Evolutionary conservation across 257 asterid genomes (phyloP).

Genomic region (Ballota nigra): DNA sequence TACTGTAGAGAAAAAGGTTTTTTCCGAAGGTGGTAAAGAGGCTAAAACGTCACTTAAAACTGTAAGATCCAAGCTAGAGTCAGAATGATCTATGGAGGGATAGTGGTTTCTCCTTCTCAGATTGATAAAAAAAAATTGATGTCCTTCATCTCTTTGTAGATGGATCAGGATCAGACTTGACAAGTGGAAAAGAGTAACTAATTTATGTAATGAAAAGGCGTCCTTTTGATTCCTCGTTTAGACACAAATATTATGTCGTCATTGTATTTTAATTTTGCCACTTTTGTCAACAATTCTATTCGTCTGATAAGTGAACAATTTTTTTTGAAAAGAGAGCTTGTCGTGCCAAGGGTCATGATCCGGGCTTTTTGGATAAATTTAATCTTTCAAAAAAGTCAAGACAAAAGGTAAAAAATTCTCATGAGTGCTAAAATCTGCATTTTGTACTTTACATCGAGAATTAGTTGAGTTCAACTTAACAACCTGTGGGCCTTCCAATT

Average conservation of each 20-base stretch:
- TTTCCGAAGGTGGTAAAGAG: neutral
- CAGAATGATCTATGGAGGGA: neutral
- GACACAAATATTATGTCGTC: neutral
- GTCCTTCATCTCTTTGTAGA: neutral
- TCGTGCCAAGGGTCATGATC: neutral
- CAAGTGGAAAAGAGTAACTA: neutral
- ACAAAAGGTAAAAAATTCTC: neutral
- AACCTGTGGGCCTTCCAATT: neutral
- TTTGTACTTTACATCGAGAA: constrained; percentile 3
- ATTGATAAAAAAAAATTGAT: too few relatives aligned
- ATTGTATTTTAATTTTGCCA: neutral
- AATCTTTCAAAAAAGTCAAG: neutral
- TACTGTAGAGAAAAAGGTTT: neutral
- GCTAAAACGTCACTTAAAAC: neutral
- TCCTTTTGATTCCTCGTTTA: neutral
- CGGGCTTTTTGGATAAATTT: neutral
- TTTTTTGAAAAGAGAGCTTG: neutral
- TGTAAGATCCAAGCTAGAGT: neutral
- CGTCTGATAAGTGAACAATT: neutral
- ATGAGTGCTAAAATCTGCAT: neutral
- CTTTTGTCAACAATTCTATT: neutral
- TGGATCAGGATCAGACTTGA: constrained; percentile 2
- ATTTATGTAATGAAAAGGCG: neutral
- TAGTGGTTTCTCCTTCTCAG: neutral
- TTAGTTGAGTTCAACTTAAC: constrained; percentile 7